A percentile compares a stretch with the other conserved stretches of the same genome.
phyloP scores from a whole-genome alignment of 805 yeast species.

The Teunomyces cretensis region DNA sequence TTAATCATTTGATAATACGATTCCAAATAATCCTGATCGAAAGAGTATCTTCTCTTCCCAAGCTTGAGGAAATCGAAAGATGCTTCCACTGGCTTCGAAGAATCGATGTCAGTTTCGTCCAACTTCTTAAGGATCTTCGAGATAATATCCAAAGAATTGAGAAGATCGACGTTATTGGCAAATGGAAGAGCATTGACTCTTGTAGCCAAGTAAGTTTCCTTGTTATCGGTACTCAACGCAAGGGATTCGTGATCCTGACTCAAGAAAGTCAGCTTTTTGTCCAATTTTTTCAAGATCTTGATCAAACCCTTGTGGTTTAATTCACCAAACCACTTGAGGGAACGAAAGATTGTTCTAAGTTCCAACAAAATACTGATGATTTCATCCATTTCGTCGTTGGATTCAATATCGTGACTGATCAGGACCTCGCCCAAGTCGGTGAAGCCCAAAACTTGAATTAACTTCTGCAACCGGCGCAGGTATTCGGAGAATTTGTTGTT shows the following conservation, averaged over 20 bases:
- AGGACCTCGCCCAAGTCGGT: constrained; percentile 9
- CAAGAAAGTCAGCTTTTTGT: constrained; percentile 58
- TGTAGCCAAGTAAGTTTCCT: constrained; percentile 49
- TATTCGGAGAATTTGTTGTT: constrained; percentile 73
- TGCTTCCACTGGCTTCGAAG: constrained; percentile 4
- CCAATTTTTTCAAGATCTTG: constrained; percentile 86
- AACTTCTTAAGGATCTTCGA: constrained; percentile 53
- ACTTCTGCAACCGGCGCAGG: constrained; percentile 60
- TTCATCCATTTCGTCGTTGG: constrained; percentile 43
- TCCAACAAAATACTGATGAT: constrained; percentile 61
- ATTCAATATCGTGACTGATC: constrained; percentile 31
- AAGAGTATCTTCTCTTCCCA: constrained; percentile 24
- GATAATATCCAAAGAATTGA: constrained; percentile 51
- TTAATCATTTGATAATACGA: constrained; percentile 22
- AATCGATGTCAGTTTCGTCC: constrained; percentile 8
- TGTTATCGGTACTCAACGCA: constrained; percentile 23
- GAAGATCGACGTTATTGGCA: constrained; percentile 66
- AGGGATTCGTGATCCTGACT: constrained; percentile 11
- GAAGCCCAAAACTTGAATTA: constrained; percentile 35
- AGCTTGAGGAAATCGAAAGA: constrained; percentile 20
- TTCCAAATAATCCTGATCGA: constrained; percentile 24
- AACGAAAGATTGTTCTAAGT: constrained; percentile 70
- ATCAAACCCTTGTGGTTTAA: constrained; percentile 86
- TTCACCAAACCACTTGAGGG: constrained; percentile 92
- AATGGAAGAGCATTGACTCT: constrained; percentile 75